Percentiles rank a stretch among this genome's conserved stretches.
phyloP scores from a whole-genome alignment of 2,329 filamentous ascomycete genomes.

The Beauveria sp. region DNA sequence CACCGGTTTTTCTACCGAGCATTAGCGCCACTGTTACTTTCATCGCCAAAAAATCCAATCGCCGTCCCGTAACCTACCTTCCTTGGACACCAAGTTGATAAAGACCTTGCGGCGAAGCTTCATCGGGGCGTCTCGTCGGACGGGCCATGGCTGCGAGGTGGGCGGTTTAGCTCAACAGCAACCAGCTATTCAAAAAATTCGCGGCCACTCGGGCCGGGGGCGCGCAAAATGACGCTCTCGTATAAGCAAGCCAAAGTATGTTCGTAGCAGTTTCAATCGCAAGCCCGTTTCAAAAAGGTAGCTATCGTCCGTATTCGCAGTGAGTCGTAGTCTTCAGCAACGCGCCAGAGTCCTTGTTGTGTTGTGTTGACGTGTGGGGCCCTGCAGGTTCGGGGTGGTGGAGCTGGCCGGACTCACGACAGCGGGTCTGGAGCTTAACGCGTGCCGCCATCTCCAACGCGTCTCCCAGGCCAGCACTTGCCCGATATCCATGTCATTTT shows the following conservation, averaged over 20 bases:
- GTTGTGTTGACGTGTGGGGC: slow-evolving; percentile 10
- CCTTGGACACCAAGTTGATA: slow-evolving; percentile 29
- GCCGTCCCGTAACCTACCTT: slow-evolving; percentile 24
- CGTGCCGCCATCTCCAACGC: slow-evolving; percentile 2
- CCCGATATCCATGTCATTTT: background rate
- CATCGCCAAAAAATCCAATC: background rate
- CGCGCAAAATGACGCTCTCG: background rate
- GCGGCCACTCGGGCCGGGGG: background rate
- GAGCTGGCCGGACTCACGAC: background rate
- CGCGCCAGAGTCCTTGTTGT: slow-evolving; percentile 7
- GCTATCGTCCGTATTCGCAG: background rate
- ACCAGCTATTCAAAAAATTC: background rate
- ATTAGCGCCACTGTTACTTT: slow-evolving; percentile 3
- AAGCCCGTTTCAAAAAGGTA: background rate
- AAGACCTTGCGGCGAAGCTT: slow-evolving; percentile 24
- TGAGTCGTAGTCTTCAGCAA: background rate
- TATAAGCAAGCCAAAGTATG: background rate
- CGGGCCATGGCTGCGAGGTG: slow-evolving; percentile 23
- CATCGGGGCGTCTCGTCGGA: slow-evolving; percentile 22
- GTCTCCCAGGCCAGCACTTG: background rate
- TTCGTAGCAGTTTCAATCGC: background rate
- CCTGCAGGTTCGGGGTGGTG: slow-evolving; percentile 3
- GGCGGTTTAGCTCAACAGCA: background rate
- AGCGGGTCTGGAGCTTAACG: slow-evolving; percentile 6
- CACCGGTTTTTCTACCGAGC: slow-evolving; percentile 71